Evolutionary conservation across 495 filamentous ascomycete species (phyloP).

Genomic region (Glonium stellatum): DNA sequence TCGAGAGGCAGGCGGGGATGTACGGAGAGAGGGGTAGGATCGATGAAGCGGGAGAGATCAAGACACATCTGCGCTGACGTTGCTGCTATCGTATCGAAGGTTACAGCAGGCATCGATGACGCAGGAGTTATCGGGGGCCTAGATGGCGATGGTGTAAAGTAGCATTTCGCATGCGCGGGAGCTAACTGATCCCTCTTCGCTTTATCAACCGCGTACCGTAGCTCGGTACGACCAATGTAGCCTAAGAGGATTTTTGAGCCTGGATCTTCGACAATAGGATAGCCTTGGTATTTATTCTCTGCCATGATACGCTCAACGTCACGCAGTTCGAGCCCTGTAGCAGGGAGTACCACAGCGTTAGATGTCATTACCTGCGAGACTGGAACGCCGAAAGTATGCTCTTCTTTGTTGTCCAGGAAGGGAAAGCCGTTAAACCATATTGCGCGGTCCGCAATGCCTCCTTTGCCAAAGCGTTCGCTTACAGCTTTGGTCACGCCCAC

Average conservation of each 20-base stretch:
- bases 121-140: slow-evolving; percentile 38
- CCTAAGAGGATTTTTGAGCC: slow-evolving; percentile 68
- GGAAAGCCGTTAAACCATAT: slow-evolving; percentile 99
- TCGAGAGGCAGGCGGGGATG: slow-evolving; percentile 90
- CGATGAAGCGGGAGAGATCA: slow-evolving; percentile 83
- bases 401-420: slow-evolving; percentile 96
- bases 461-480: slow-evolving; percentile 83
- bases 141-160: slow-evolving; percentile 62
- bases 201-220: slow-evolving; percentile 87
- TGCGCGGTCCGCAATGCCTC: slow-evolving; percentile 95
- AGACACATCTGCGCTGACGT: slow-evolving; percentile 53
- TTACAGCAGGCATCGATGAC: slow-evolving; percentile 46
- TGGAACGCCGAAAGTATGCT: slow-evolving; percentile 93
- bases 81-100: slow-evolving; percentile 57
- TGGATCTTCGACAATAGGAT: slow-evolving; percentile 79
- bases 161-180: slow-evolving; percentile 63
- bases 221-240: slow-evolving; percentile 91
- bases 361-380: slow-evolving; percentile 89
- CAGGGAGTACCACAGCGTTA: slow-evolving; percentile 66
- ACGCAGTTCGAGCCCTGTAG: slow-evolving; percentile 64
- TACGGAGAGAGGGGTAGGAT: slow-evolving; percentile 82
- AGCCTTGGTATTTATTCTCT: slow-evolving; percentile 86
- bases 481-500: slow-evolving; percentile 96
- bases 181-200: slow-evolving; percentile 68
- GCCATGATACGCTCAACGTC: slow-evolving; percentile 67